Percentiles rank a stretch among this genome's conserved stretches.
Conservation (phyloP, 805 yeast genomes). For the Metschnikowia cerradonensis region DNA sequence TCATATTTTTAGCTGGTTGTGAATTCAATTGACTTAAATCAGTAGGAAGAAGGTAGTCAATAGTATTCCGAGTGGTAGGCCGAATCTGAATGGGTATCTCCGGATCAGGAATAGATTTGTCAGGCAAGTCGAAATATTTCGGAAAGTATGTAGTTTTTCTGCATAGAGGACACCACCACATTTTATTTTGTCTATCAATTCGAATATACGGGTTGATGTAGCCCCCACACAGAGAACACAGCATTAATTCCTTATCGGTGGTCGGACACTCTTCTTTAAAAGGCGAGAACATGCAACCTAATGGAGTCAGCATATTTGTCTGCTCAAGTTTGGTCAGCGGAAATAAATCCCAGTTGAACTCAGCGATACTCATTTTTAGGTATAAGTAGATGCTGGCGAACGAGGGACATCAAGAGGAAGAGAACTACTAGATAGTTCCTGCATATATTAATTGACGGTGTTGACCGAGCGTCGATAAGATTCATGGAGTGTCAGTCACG, state of each 20-base stretch:
- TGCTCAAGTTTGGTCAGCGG: slow-evolving; percentile 38
- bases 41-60: slow-evolving; percentile 30
- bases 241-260: slow-evolving; percentile 15
- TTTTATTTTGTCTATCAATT: slow-evolving; percentile 25
- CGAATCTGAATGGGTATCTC: slow-evolving; percentile 29
- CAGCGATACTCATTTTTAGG: slow-evolving; percentile 29
- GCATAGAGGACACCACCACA: slow-evolving; percentile 42
- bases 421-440: background rate
- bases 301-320: slow-evolving; percentile 28
- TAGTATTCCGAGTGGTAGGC: slow-evolving; percentile 21
- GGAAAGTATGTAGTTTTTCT: slow-evolving; percentile 23
- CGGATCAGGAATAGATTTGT: slow-evolving; percentile 14
- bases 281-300: slow-evolving; percentile 37
- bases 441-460: background rate
- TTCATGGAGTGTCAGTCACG: background rate
- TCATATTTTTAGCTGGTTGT: slow-evolving; percentile 6
- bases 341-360: slow-evolving; percentile 68
- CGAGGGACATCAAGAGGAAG: background rate
- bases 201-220: slow-evolving; percentile 28
- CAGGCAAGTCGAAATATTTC: slow-evolving; percentile 12
- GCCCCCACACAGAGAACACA: slow-evolving; percentile 27
- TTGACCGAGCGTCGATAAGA: slow-evolving; percentile 3
- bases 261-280: slow-evolving; percentile 9
- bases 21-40: slow-evolving; percentile 19
- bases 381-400: background rate